Base-by-base conservation (phyloP, 305 asterid species). In the Withania somnifera region DNA sequence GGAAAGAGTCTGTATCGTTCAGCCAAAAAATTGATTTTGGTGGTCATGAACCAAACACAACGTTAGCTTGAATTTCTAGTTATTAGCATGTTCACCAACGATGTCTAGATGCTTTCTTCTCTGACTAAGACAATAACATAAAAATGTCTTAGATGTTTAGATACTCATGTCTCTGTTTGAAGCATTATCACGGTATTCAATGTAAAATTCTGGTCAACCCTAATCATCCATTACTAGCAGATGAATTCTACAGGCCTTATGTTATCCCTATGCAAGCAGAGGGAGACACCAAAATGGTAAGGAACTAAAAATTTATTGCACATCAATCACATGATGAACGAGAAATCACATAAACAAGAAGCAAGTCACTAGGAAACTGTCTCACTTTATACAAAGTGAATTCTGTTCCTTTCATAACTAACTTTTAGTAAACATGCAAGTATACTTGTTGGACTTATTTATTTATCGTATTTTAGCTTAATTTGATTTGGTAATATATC, bases 261-360 rank as follows among this genome's bases (percentile, higher is more conserved):
- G 57, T 3, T 24, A 47, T 71, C 79, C 56, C 36, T 22, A 47
- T 45, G 58, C 58, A 71, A 71, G 58, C 57, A 13, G 38, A 71
- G 79, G 58, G 79, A 15, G 54, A 71, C 24, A 14, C 22, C 53
- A 47, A 42, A 61, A 42, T 24, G 20, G 57, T 69, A 69, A 22
- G 78, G 56, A n/a, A n/a, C n/a, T n/a, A n/a, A n/a, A n/a, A n/a
- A 22, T 71, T 71, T 71, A 45, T 71, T 71, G 58, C n/a, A 71
- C 79, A 71, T 47, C 4, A 26, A 71, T 71, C 45, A 24, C 58
- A 71, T 42, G 57, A 24, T 71, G 79, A 45, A 71, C 45, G 40
- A 71, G 57, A 71, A 71, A 71, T 42, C n/a, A 26, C 78, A 71
- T 45, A 57, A 71, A 22, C 79, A 45, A 71, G 57, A 71, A 45